Evolutionary conservation across 148 eudicot genomes (phyloP), one percentile per base, ranked within the genome.

Genomic region (Arctostaphylos glauca): DNA sequence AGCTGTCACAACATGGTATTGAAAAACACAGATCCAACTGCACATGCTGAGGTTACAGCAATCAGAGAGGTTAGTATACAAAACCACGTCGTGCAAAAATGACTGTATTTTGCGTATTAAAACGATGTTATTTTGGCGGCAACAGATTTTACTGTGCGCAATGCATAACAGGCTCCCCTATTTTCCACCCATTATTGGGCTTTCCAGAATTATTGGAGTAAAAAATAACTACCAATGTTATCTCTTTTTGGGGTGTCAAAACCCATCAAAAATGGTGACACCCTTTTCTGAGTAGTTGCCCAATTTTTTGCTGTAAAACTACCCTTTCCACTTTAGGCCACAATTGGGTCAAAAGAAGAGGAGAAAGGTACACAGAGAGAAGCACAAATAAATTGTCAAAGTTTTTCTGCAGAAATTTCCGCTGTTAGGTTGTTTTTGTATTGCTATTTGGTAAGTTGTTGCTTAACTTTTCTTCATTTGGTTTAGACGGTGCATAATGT

Each of bases 31-130:
- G 98, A 94, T 83, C 96, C 96, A 84, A 92, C 96, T 58, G 98
- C 98, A 67, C 98, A 94, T 86, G 96, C 96, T 19, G 98, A 94
- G 88, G 98, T 94, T 83, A 94, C 96, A 10, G 96, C 96, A 81
- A 79, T 94, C 77, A 87, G 98, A 91, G 98, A 94, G 98, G 98
- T 94, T 76, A 89, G 86, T 59, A 44, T 21, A 59, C 12, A 13
- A 75, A 21, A 43, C 41, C 56, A 6, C 21, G 4, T 0, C 38
- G 43, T 84, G 59, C 62, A 41, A 41, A 1, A 31, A 31, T 31
- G 38, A 31, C 38, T 31, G 38, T 44, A 18, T 53, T 77, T 64
- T 76, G 1, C 48, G 44, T 0, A 38, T 68, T 13, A 15, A 19
- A 38, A 6, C 5, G 47, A 44, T 12, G 74, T 60, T 79, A n/a